Conservation (phyloP, 2,329 filamentous ascomycete genomes). For the Myriangium duriaei region DNA sequence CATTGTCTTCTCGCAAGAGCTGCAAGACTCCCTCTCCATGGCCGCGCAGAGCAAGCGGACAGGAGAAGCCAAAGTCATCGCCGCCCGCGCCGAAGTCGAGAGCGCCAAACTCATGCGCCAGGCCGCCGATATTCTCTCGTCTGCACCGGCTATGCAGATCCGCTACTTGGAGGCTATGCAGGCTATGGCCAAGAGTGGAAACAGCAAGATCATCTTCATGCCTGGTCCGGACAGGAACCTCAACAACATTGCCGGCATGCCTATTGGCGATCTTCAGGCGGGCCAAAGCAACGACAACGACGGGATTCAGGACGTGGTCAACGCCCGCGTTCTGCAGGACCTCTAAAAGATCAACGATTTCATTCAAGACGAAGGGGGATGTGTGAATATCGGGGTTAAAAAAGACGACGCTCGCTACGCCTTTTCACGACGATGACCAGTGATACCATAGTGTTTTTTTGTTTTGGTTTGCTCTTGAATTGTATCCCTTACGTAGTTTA, state of each 20-base stretch:
- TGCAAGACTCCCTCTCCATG: constrained; percentile 96
- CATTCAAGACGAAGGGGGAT: no score
- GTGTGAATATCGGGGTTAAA: no score
- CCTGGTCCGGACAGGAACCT: constrained; percentile 35
- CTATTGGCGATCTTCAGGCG: constrained; percentile 43
- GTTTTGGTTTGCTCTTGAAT: no score
- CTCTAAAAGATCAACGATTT: constrained; percentile 47
- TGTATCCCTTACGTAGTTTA: no score
- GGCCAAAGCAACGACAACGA: constrained; percentile 35
- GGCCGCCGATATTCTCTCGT: constrained; percentile 85
- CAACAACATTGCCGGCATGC: constrained; percentile 26
- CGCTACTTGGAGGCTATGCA: constrained; percentile 98
- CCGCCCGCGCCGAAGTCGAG: constrained; percentile 92
- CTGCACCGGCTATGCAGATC: constrained; percentile 95
- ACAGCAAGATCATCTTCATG: constrained; percentile 77
- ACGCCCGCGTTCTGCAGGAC: constrained; percentile 71
- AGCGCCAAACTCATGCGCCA: constrained; percentile 81
- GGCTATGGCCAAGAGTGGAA: constrained; percentile 89
- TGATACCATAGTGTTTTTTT: no score
- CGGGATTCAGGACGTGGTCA: constrained; percentile 64
- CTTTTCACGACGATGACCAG: no score
- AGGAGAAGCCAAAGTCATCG: constrained; percentile 96
- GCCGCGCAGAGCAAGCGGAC: constrained; percentile 97
- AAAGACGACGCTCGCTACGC: no score
- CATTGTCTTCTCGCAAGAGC: constrained; percentile 89